Percentiles rank a stretch among this genome's conserved stretches.
Evolutionary conservation across 1,284 basidiomycete species (phyloP).

Genomic region (Tilletia horrida): DNA sequence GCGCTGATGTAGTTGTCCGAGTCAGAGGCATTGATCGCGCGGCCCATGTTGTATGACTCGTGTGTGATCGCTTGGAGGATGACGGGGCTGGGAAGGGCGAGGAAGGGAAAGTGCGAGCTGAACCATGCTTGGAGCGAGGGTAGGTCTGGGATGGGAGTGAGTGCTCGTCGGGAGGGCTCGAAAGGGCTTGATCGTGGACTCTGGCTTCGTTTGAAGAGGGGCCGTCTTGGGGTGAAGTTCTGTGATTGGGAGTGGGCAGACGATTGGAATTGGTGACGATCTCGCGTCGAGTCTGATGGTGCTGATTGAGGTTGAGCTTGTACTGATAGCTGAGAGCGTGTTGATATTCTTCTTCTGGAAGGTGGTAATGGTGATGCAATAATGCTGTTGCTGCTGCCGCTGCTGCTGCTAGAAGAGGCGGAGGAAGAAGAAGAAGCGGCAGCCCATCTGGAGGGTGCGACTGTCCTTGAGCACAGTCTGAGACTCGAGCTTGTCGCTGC

Average conservation of each 20-base stretch:
- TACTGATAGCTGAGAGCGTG: neutral
- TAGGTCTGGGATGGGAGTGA: conserved; percentile 16
- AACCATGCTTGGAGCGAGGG: conserved; percentile 19
- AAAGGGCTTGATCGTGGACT: neutral
- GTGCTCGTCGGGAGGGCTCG: neutral
- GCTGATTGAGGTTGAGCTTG: neutral
- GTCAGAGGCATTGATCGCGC: neutral
- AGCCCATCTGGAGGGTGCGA: neutral
- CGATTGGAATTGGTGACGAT: neutral
- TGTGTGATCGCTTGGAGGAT: conserved; percentile 45
- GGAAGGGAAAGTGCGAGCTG: conserved; percentile 16
- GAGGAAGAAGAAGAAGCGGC: neutral
- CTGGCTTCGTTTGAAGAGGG: neutral
- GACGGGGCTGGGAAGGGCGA: conserved; percentile 26
- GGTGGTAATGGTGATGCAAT: neutral
- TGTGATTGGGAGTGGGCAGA: neutral
- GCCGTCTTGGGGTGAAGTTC: neutral
- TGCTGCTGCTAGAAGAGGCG: neutral
- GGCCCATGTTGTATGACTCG: conserved; percentile 38
- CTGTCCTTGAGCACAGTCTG: neutral
- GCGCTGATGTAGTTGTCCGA: conserved; percentile 7
- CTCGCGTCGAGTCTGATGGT: neutral
- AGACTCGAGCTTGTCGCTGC: neutral
- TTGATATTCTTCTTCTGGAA: neutral
- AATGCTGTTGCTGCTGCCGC: conserved; percentile 8